Evolutionary conservation across 73 alveolate species (phyloP).

Genomic region (Paramecium pentaurelia): DNA sequence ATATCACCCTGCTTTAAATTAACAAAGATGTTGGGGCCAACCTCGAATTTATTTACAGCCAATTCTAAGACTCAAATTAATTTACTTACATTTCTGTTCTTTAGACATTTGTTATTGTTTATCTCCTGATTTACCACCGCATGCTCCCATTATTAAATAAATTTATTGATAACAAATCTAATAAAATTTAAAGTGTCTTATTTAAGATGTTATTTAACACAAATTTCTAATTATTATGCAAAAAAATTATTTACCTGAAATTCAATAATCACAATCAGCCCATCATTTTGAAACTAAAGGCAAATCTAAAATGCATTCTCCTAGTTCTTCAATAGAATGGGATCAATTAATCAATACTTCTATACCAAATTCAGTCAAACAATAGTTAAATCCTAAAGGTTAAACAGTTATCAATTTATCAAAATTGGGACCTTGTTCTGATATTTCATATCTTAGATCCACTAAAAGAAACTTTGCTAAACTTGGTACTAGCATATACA

Average conservation of each 20-base stretch:
- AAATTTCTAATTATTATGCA: not conserved
- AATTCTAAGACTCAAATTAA: not conserved
- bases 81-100: not conserved
- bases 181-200: not conserved
- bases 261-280: not conserved
- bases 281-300: not conserved
- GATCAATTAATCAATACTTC: slow-evolving; percentile 30
- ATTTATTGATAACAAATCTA: slow-evolving; percentile 7
- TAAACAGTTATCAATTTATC: not conserved
- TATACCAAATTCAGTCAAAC: slow-evolving; percentile 24
- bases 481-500: slow-evolving; percentile 1
- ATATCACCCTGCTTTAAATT: slow-evolving; percentile 6
- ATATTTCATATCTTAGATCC: slow-evolving; percentile 16
- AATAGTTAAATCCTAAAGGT: not conserved
- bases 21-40: slow-evolving; percentile 37
- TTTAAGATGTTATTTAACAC: not conserved
- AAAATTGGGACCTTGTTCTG: slow-evolving; percentile 6
- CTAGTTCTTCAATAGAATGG: slow-evolving; percentile 26
- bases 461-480: not conserved
- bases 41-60: not conserved
- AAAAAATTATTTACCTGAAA: slow-evolving; percentile 29
- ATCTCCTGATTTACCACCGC: not conserved
- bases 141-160: slow-evolving; percentile 45
- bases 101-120: not conserved
- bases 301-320: not conserved